Percentiles rank a stretch among this genome's conserved stretches.
phyloP scores from a whole-genome alignment of 139 green algal genomes.

The Marvania coccoides region DNA sequence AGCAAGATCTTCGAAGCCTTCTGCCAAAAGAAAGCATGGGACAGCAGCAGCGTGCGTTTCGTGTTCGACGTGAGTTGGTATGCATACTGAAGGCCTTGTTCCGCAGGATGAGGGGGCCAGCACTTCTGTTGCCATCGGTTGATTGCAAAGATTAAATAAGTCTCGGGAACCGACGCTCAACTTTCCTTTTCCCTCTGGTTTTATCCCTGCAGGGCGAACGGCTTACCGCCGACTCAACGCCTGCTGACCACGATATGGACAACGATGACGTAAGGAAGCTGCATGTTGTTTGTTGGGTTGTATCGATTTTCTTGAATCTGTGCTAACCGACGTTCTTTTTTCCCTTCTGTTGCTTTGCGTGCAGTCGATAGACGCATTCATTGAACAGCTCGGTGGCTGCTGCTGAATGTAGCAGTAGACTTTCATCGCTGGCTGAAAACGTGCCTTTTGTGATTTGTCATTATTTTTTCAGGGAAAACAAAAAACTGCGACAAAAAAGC shows the following conservation, averaged over 20 bases:
- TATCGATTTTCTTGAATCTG: not conserved
- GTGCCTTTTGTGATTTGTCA: not conserved
- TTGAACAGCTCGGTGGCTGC: constrained; percentile 30
- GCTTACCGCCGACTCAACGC: not conserved
- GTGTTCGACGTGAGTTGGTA: too few species aligned
- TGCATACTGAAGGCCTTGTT: too few species aligned
- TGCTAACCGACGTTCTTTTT: not conserved
- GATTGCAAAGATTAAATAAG: too few species aligned
- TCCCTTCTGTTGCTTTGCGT: not conserved
- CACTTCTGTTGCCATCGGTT: too few species aligned
- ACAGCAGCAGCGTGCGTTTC: constrained; percentile 19
- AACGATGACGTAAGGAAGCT: constrained; percentile 5
- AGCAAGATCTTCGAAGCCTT: constrained; percentile 30
- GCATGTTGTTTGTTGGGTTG: not conserved
- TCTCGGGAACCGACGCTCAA: too few species aligned
- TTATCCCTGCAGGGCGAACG: too few species aligned
- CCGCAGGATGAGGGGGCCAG: too few species aligned
- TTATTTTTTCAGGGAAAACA: not conserved
- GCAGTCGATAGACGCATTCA: constrained; percentile 24
- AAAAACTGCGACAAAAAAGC: not conserved
- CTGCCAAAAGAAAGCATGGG: constrained; percentile 26
- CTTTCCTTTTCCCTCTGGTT: too few species aligned
- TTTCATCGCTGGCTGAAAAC: not conserved
- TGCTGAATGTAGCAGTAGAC: not conserved
- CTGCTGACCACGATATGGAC: constrained; percentile 6